These are phyloP conservation scores for Sphenostylis stenocarpa DNA, from an alignment of 306 rosid species.

Conservation along the genomic window DNA sequence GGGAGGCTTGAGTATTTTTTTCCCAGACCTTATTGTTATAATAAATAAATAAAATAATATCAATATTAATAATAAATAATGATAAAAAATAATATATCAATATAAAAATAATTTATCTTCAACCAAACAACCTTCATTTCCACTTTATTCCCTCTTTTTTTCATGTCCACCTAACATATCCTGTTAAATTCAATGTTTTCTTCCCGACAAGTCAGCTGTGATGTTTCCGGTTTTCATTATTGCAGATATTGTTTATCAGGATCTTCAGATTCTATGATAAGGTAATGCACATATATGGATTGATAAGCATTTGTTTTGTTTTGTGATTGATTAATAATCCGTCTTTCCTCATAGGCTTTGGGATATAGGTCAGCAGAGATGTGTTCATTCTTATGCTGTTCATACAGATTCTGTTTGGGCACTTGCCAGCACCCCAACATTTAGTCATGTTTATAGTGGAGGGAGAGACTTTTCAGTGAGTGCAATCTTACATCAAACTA, in stretches of 20 bases:
- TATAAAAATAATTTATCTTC: too few species aligned
- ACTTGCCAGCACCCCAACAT: conserved; percentile 94
- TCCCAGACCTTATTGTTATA: too few species aligned
- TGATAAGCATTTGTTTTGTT: conserved; percentile 14
- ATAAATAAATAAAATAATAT: too few species aligned
- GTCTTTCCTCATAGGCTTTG: conserved; percentile 67
- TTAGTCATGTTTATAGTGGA: conserved; percentile 97
- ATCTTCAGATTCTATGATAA: conserved; percentile 99
- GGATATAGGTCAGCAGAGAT: conserved; percentile 99
- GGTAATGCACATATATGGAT: conserved; percentile 46
- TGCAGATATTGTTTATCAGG: conserved; percentile 95
- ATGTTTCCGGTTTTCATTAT: conserved; percentile 28
- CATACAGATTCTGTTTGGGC: conserved; percentile 99
- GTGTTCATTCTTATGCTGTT: conserved; percentile 97
- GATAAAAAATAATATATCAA: too few species aligned
- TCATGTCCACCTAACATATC: too few species aligned
- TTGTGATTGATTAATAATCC: conserved; percentile 20
- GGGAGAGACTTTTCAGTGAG: conserved; percentile 98
- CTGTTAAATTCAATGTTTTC: not conserved
- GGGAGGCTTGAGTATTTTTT: too few species aligned
- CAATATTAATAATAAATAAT: too few species aligned
- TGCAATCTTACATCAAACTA: conserved; percentile 32
- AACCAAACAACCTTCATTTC: too few species aligned
- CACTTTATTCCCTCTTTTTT: too few species aligned
- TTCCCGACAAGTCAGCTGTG: conserved; percentile 3